These are phyloP conservation scores for Penicillium occitanis DNA, from an alignment of 2,329 filamentous ascomycete species.

Conservation along the genomic window DNA sequence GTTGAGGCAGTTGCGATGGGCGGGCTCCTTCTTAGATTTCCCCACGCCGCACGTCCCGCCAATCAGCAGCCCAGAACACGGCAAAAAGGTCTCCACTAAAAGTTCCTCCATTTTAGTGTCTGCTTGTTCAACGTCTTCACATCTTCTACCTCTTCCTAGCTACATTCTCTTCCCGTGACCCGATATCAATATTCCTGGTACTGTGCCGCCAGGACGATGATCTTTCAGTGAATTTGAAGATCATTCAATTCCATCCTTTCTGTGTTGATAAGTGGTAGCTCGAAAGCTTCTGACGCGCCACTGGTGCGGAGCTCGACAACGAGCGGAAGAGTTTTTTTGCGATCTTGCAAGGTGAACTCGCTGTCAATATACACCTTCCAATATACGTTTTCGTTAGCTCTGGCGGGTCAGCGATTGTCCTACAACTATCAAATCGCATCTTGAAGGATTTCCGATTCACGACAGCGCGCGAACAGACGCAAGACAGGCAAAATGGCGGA, in stretches of 20 bases:
- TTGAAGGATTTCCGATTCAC: neutral
- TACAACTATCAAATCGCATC: too few species aligned
- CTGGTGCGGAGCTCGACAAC: constrained; percentile 20
- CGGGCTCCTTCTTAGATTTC: constrained; percentile 8
- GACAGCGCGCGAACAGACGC: neutral
- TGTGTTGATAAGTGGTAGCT: constrained; percentile 10
- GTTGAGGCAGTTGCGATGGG: neutral
- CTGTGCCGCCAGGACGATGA: constrained; percentile 6
- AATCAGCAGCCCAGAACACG: constrained; percentile 10
- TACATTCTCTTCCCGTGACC: neutral
- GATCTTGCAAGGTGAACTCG: neutral
- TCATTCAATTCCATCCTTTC: neutral
- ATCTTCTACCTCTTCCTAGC: constrained; percentile 6
- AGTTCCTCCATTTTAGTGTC: constrained; percentile 13
- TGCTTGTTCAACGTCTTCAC: constrained; percentile 5
- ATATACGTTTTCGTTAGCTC: neutral
- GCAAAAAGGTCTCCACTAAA: constrained; percentile 16
- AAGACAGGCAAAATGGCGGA: constrained; percentile 61
- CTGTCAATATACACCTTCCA: neutral
- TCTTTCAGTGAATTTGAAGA: neutral
- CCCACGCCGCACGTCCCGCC: constrained; percentile 12
- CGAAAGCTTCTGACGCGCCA: constrained; percentile 20
- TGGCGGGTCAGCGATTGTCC: neutral
- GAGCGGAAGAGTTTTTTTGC: constrained; percentile 21
- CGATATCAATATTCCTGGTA: constrained; percentile 4